Evolutionary conservation across 805 yeast genomes (phyloP).

Genomic region (Metschnikowia cubensis): DNA sequence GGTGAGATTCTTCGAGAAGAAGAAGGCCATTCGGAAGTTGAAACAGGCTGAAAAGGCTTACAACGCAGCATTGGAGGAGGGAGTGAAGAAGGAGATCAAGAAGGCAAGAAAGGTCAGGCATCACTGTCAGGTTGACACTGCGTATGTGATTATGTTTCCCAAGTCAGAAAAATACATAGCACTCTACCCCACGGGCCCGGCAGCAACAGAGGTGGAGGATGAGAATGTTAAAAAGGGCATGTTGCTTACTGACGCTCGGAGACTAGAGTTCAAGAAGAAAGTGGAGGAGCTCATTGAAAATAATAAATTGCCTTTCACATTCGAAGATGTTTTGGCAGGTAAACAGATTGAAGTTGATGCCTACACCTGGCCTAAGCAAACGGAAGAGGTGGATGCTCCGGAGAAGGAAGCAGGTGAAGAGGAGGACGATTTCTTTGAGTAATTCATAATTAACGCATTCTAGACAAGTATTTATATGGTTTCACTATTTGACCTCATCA

Average conservation of each 20-base stretch:
- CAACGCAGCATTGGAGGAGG: constrained; percentile 32
- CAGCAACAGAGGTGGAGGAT: constrained; percentile 23
- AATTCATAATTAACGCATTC: constrained; percentile 9
- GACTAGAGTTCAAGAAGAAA: constrained; percentile 43
- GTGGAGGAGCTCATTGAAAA: constrained; percentile 50
- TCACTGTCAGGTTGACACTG: constrained; percentile 64
- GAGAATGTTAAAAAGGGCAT: constrained; percentile 41
- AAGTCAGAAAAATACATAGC: constrained; percentile 75
- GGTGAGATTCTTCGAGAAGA: constrained; percentile 87
- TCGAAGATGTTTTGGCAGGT: constrained; percentile 45
- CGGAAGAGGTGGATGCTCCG: constrained; percentile 44
- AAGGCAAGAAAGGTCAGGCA: constrained; percentile 47
- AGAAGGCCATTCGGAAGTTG: constrained; percentile 74
- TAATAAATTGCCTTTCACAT: constrained; percentile 49
- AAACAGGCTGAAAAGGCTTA: constrained; percentile 45
- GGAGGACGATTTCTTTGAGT: constrained; percentile 29
- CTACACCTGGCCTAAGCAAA: constrained; percentile 15
- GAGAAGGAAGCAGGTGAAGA: constrained; percentile 23
- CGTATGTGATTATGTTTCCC: constrained; percentile 76
- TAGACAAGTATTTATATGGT: neutral
- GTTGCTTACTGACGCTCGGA: constrained; percentile 39
- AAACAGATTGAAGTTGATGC: constrained; percentile 27
- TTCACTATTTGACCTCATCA: neutral
- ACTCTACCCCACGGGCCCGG: constrained; percentile 51
- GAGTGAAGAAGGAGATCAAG: constrained; percentile 35